These are phyloP conservation scores for Kodamaea kaohsiungensis DNA, from an alignment of 805 yeast species.

Conservation along the genomic window DNA sequence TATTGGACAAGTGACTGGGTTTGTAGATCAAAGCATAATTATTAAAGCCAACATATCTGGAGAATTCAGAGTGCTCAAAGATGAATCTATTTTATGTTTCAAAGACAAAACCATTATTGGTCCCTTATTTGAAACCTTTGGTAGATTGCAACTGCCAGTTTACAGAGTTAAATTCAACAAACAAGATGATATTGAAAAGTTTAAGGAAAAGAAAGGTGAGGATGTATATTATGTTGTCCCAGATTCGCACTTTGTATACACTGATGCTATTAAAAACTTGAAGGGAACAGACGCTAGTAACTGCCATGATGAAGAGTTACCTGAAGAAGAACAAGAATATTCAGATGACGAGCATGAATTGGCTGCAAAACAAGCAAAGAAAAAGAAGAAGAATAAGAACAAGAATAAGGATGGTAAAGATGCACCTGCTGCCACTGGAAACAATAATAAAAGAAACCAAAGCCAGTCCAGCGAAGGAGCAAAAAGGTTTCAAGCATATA, in stretches of 20 bases:
- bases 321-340: conserved; percentile 91
- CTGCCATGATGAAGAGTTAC: conserved; percentile 90
- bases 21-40: conserved; percentile 72
- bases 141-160: conserved; percentile 78
- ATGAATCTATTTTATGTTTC: conserved; percentile 76
- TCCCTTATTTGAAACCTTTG: conserved; percentile 83
- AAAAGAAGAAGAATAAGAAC: conserved; percentile 54
- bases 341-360: conserved; percentile 93
- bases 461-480: conserved; percentile 1
- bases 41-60: conserved; percentile 76
- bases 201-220: conserved; percentile 50
- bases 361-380: conserved; percentile 63
- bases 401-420: conserved; percentile 21
- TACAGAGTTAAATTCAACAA: conserved; percentile 71
- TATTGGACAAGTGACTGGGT: conserved; percentile 66
- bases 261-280: conserved; percentile 64
- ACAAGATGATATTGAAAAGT: conserved; percentile 48
- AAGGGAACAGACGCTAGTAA: conserved; percentile 96
- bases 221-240: conserved; percentile 78
- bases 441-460: conserved; percentile 6
- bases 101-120: conserved; percentile 73
- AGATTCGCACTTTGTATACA: conserved; percentile 74
- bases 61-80: conserved; percentile 80
- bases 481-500: conserved; percentile 23
- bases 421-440: conserved; percentile 8